phyloP scores from a whole-genome alignment of 2,329 filamentous ascomycete species.

The Arthrinium puccinioides region DNA sequence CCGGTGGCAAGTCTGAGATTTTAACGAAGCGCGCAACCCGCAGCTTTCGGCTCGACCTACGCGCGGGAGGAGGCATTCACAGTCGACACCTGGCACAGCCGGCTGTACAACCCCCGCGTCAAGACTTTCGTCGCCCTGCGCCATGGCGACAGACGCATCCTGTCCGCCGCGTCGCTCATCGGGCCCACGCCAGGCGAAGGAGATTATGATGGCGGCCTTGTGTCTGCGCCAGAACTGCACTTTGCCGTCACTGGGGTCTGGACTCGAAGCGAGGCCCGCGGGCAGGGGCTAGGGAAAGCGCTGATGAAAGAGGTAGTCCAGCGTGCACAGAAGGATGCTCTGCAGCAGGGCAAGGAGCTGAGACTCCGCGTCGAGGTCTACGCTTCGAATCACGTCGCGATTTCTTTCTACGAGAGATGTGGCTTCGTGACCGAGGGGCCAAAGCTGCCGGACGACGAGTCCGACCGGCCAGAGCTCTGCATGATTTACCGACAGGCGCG shows the following conservation, averaged over 20 bases:
- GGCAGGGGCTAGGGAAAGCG: constrained; percentile 24
- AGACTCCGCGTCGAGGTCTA: constrained; percentile 25
- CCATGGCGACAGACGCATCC: constrained; percentile 7
- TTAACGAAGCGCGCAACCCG: too few species aligned
- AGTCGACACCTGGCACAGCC: constrained; percentile 26
- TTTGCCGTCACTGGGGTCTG: constrained; percentile 30
- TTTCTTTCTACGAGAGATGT: constrained; percentile 25
- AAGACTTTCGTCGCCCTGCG: constrained; percentile 25
- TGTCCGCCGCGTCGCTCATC: constrained; percentile 6
- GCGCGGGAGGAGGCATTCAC: constrained; percentile 25
- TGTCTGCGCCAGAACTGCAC: constrained; percentile 9
- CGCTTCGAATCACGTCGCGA: constrained; percentile 22
- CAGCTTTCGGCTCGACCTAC: constrained; percentile 30
- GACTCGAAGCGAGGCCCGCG: constrained; percentile 26
- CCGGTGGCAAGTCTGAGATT: neutral
- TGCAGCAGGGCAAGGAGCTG: constrained; percentile 14
- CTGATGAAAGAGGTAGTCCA: constrained; percentile 21
- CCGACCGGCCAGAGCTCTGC: constrained; percentile 9
- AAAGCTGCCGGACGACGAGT: constrained; percentile 3
- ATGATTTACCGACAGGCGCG: constrained; percentile 18
- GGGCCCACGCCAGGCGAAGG: constrained; percentile 19
- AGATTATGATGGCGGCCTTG: constrained; percentile 7
- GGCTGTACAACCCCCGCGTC: constrained; percentile 25
- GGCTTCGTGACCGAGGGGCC: constrained; percentile 19
- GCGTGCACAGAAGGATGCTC: constrained; percentile 13